Conservation (phyloP, 345 rosid genomes). For the Rubroshorea leprosula region DNA sequence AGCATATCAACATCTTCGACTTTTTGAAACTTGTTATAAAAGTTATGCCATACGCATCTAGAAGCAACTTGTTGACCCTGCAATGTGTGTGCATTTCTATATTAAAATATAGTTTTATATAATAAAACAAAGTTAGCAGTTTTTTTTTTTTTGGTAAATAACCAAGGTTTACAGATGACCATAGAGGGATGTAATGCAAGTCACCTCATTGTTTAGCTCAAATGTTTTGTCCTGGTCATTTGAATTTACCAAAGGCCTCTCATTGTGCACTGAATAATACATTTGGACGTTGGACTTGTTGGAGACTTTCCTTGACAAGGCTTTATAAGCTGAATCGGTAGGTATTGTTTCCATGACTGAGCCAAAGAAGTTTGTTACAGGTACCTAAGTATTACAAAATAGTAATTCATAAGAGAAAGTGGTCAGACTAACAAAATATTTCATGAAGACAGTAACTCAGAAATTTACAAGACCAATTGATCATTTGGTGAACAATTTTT, state of each 20-base stretch:
- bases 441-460: neutral
- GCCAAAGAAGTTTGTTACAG: conserved; percentile 93
- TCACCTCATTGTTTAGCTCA: conserved; percentile 34
- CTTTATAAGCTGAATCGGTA: conserved; percentile 67
- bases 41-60: conserved; percentile 24
- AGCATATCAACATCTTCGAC: conserved; percentile 47
- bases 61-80: conserved; percentile 48
- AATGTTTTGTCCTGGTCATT: conserved; percentile 17
- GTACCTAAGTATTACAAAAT: conserved; percentile 54
- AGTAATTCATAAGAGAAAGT: too few species aligned
- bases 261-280: conserved; percentile 25
- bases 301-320: conserved; percentile 29
- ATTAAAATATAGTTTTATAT: neutral
- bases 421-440: neutral
- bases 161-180: neutral
- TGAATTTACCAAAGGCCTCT: conserved; percentile 20
- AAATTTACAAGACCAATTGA: too few species aligned
- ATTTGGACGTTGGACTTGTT: conserved; percentile 20
- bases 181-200: neutral
- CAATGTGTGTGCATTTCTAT: conserved; percentile 13
- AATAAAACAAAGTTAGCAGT: too few species aligned
- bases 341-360: conserved; percentile 93
- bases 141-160: too few species aligned
- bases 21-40: conserved; percentile 32
- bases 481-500: neutral